These are phyloP conservation scores for Globisporangium orthogonon DNA, from an alignment of 352 stramenopile species.

Conservation along the genomic window DNA sequence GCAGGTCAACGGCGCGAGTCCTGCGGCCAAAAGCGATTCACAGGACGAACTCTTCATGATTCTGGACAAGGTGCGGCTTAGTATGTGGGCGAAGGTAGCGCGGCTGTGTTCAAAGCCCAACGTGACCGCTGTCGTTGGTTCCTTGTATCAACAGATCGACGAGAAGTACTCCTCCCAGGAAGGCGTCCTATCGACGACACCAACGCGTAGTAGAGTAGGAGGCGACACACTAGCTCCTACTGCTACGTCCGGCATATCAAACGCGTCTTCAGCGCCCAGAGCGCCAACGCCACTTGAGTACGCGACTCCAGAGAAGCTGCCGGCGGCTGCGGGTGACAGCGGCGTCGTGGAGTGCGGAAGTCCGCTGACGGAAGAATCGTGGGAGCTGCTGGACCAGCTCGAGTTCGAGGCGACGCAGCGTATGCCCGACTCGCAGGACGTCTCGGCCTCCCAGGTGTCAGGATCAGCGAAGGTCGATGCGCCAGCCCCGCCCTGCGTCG, in stretches of 20 bases:
- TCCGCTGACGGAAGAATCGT: conserved; percentile 74
- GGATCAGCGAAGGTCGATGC: conserved; percentile 18
- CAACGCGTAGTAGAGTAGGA: not conserved
- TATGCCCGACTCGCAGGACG: conserved; percentile 14
- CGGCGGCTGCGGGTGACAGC: conserved; percentile 1
- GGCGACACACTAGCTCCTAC: not conserved
- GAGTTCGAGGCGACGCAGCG: conserved; percentile 52
- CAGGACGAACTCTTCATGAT: conserved; percentile 58
- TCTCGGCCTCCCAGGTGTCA: not conserved
- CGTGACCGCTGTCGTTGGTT: too few species aligned
- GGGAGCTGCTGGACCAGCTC: conserved; percentile 65
- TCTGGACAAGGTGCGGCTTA: conserved; percentile 31
- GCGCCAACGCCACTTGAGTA: conserved; percentile 1
- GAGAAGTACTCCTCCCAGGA: conserved; percentile 46
- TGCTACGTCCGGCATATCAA: not conserved
- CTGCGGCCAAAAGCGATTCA: conserved; percentile 21
- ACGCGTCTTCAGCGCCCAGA: not conserved
- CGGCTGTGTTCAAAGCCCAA: too few species aligned
- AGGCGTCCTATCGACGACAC: not conserved
- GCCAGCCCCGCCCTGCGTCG: conserved; percentile 14
- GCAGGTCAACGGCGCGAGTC: not conserved
- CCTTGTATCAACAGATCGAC: conserved; percentile 24
- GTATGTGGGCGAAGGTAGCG: not conserved
- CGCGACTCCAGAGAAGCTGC: conserved; percentile 1
- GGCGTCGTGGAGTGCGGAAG: conserved; percentile 36